Percentiles rank a stretch among this genome's conserved stretches.
These are phyloP conservation scores for Nyctanthes arbortristis DNA, from an alignment of 257 asterid genomes.

Conservation along the genomic window DNA sequence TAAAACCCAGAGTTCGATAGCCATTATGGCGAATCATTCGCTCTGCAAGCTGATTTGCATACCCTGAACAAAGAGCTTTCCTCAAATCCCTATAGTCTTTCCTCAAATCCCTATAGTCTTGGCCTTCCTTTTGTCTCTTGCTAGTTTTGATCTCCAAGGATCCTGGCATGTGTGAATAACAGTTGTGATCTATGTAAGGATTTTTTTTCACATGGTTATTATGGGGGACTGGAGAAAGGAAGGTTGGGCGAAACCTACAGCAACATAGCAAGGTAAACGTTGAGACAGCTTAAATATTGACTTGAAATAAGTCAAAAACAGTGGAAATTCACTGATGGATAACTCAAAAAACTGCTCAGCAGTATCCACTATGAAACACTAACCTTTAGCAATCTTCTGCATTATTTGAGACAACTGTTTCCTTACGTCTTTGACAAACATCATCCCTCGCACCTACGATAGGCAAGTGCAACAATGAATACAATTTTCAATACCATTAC, in stretches of 20 bases:
- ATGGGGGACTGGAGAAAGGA: neutral
- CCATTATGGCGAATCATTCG: conserved; percentile 95
- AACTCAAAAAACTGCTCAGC: neutral
- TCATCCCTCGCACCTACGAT: conserved; percentile 86
- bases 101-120: conserved; percentile 70
- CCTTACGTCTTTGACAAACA: conserved; percentile 86
- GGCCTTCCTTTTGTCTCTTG: conserved; percentile 50
- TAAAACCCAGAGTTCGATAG: conserved; percentile 79
- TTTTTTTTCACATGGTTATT: neutral
- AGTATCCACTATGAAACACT: conserved; percentile 10
- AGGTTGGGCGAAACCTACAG: neutral
- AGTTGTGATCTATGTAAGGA: neutral
- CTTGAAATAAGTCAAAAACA: neutral
- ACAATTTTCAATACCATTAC: conserved; percentile 5
- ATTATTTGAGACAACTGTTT: conserved; percentile 89
- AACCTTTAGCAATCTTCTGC: conserved; percentile 82
- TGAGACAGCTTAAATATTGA: neutral
- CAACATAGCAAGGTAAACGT: neutral
- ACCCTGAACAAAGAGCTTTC: conserved; percentile 84
- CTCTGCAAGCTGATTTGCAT: conserved; percentile 91
- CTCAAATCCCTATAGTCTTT: conserved; percentile 72
- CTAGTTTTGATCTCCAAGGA: conserved; percentile 65
- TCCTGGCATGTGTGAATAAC: conserved; percentile 33
- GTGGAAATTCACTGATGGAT: neutral
- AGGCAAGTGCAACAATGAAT: conserved; percentile 28